phyloP scores from a whole-genome alignment of 192 early-diverging fungal species.

The Coemansia sp. region DNA sequence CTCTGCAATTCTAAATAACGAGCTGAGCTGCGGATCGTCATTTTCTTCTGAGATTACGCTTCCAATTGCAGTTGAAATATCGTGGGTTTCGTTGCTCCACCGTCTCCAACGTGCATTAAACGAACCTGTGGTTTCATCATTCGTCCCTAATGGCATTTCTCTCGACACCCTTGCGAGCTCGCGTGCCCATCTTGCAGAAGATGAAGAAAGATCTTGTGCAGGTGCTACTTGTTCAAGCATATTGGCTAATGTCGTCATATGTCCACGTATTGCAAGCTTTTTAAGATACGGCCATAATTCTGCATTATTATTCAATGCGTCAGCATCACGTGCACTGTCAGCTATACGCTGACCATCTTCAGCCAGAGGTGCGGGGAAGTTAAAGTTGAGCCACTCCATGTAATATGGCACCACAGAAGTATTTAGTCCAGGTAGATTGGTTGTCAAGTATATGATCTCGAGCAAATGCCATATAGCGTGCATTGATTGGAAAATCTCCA shows the following conservation, averaged over 20 bases:
- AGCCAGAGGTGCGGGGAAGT: conserved; percentile 39
- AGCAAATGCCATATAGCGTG: conserved; percentile 52
- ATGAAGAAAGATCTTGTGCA: conserved; percentile 7
- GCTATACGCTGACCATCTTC: conserved; percentile 32
- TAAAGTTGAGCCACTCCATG: conserved; percentile 53
- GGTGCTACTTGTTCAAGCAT: conserved; percentile 31
- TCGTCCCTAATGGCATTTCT: conserved; percentile 42
- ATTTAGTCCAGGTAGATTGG: conserved; percentile 27
- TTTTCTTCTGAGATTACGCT: conserved; percentile 6
- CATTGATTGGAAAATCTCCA: conserved; percentile 39
- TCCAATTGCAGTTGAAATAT: conserved; percentile 17
- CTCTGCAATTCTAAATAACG: conserved; percentile 18
- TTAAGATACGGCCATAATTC: conserved; percentile 40
- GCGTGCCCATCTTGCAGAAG: conserved; percentile 31
- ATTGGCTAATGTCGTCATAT: conserved; percentile 26
- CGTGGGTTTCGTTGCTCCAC: conserved; percentile 36
- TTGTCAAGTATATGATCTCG: conserved; percentile 45
- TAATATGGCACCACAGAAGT: conserved; percentile 27
- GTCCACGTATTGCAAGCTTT: conserved; percentile 40
- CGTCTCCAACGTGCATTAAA: conserved; percentile 33
- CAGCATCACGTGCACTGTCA: conserved; percentile 5
- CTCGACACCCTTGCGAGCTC: conserved; percentile 18
- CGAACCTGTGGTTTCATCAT: conserved; percentile 38
- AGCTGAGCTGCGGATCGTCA: conserved; percentile 14
- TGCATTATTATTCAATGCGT: conserved; percentile 8